Evolutionary conservation across 2,329 filamentous ascomycete species (phyloP).

Genomic region (Talaromyces albobiverticillius): DNA sequence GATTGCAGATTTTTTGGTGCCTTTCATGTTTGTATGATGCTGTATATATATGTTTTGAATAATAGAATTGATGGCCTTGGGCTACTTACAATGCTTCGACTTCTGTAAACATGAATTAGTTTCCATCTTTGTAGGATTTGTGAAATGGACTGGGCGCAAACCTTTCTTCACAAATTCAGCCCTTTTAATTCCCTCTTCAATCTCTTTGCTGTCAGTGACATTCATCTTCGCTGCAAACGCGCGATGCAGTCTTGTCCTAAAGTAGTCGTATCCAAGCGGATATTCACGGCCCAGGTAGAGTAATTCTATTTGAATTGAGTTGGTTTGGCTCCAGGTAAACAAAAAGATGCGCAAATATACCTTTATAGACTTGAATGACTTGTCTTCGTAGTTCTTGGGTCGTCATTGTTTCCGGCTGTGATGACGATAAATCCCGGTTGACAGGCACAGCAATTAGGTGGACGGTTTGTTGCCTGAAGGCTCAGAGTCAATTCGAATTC

Average conservation of each 20-base stretch:
- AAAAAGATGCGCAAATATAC: conserved; percentile 45
- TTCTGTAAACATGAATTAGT: conserved; percentile 52
- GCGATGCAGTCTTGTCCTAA: conserved; percentile 74
- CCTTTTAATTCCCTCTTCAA: conserved; percentile 69
- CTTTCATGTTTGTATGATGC: background rate
- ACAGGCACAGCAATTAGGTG: no score
- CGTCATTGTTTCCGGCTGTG: conserved; percentile 27
- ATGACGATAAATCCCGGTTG: background rate
- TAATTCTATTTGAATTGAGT: conserved; percentile 64
- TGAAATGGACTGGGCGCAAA: conserved; percentile 31
- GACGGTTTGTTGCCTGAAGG: background rate
- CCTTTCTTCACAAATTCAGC: conserved; percentile 92
- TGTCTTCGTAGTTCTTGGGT: conserved; percentile 66
- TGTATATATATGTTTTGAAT: background rate
- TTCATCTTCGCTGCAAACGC: conserved; percentile 76
- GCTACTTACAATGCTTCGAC: conserved; percentile 81
- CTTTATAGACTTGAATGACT: conserved; percentile 87
- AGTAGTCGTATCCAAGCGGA: conserved; percentile 79
- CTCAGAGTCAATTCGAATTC: background rate
- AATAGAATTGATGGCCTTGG: conserved; percentile 3
- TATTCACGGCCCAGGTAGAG: conserved; percentile 83
- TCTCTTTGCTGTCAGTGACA: conserved; percentile 69
- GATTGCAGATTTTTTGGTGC: background rate
- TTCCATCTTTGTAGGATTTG: background rate
- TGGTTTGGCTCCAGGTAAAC: no score